Evolutionary conservation across 208 protist genomes (phyloP), one percentile per base, ranked within the genome.

Genomic region (Borovskyia barvae): DNA sequence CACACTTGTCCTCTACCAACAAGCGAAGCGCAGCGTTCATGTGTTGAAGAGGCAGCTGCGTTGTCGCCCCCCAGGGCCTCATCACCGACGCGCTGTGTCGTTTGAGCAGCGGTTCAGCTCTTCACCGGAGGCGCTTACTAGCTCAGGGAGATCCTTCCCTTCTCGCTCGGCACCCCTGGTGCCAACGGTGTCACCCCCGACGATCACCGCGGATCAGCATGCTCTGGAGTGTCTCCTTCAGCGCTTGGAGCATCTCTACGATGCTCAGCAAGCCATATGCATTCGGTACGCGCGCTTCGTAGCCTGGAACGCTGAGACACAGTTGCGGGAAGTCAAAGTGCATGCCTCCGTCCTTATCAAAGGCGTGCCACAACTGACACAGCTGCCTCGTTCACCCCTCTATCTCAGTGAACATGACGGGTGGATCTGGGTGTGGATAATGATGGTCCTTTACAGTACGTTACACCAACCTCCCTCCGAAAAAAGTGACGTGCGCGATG

Each of bases 401-500:
- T 80, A 76, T 60, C 72, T 82, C 28, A 68, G 60, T 15, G 22
- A 50, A 19, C 28, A 75, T 46, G 68, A 77, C 26, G 46, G 57
- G 25, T 81, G 77, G 66, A 55, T 81, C 11, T 83, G 73, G 80
- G 46, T 83, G 32, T 51, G 79, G 28, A 45, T 83, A 8, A 30
- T 36, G 4, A 60, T 61, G 6, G 24, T 57, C n/a, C n/a, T 72
- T 8, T 59, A 69, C 62, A 60, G 47, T 20, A 47, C 45, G 37
- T 11, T 45, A 35, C 29, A 46, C 36, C 36, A 41, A 15, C 47
- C 30, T 33, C 39, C n/a, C 42, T 54, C 15, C 47, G 37, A 49
- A n/a, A n/a, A n/a, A n/a, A n/a, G n/a, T n/a, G n/a, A n/a, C n/a
- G n/a, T n/a, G n/a, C n/a, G n/a, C n/a, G n/a, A n/a, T n/a, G n/a